Percentiles rank a stretch among this genome's conserved stretches.
These are phyloP conservation scores for Cyclotella sp. DNA, from an alignment of 108 stramenopile genomes.

Conservation along the genomic window DNA sequence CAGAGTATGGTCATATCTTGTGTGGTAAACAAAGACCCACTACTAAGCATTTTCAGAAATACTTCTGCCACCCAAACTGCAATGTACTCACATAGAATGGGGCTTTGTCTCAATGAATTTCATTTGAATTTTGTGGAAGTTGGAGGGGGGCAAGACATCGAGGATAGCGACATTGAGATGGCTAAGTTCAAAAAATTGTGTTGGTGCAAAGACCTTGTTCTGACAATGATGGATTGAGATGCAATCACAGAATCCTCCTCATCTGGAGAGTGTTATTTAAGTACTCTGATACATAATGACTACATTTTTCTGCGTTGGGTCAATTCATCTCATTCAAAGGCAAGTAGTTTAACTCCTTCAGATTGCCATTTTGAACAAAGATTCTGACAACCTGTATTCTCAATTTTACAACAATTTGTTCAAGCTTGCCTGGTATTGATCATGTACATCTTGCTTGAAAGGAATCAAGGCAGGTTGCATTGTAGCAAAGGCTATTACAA, in stretches of 20 bases:
- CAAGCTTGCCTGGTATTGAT: slow-evolving; percentile 75
- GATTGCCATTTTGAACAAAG: neutral
- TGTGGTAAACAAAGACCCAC: no score
- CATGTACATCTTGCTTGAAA: slow-evolving; percentile 66
- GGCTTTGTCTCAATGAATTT: slow-evolving; percentile 46
- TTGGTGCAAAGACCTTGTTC: neutral
- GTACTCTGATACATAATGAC: slow-evolving; percentile 16
- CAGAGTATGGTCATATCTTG: neutral
- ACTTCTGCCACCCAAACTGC: neutral
- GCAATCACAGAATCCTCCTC: neutral
- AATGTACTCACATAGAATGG: slow-evolving; percentile 2
- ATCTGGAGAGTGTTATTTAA: neutral
- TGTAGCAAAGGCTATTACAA: neutral
- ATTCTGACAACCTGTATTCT: neutral
- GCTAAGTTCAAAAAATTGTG: slow-evolving; percentile 37
- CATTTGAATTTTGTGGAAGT: slow-evolving; percentile 56
- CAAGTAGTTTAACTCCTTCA: neutral
- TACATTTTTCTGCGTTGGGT: slow-evolving; percentile 64
- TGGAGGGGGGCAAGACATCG: slow-evolving; percentile 40
- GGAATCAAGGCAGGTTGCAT: neutral
- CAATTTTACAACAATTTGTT: no score
- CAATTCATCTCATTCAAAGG: slow-evolving; percentile 73
- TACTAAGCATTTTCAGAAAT: no score
- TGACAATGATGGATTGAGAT: slow-evolving; percentile 13
- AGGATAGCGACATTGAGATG: slow-evolving; percentile 29